phyloP scores from a whole-genome alignment of 148 eudicot species.

The Spergularia bocconei region DNA sequence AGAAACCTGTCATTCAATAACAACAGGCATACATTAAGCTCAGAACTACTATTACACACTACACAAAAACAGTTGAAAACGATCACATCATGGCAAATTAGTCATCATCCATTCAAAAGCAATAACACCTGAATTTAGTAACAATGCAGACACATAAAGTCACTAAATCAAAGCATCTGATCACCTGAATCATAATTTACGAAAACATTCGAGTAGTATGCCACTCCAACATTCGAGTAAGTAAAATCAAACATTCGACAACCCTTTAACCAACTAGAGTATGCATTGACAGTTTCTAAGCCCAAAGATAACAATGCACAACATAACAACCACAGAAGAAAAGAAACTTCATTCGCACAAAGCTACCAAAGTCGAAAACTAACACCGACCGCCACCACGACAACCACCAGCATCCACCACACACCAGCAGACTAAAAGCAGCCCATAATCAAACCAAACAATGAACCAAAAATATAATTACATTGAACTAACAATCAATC shows the following conservation, averaged over 20 bases:
- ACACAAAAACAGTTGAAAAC: too few relatives aligned
- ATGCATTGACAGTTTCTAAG: background rate
- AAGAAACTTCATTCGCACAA: background rate
- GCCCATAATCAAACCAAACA: background rate
- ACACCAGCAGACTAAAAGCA: background rate
- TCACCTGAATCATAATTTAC: background rate
- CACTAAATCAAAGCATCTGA: background rate
- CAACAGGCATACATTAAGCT: background rate
- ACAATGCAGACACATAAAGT: background rate
- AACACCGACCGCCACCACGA: background rate
- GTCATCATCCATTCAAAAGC: too few relatives aligned
- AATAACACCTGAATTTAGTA: too few relatives aligned
- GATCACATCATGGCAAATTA: background rate
- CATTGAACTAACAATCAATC: background rate
- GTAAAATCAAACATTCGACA: background rate
- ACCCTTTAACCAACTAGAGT: background rate
- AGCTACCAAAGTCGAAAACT: background rate
- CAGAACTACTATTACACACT: background rate
- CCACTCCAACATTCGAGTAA: background rate
- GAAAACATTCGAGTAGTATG: background rate
- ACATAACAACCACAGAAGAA: background rate
- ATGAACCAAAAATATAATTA: background rate
- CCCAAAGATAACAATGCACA: background rate
- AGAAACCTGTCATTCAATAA: conserved; percentile 17
- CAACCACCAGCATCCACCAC: background rate